Conservation (phyloP, 2,329 filamentous ascomycete species). For the Alternaria gaisen region DNA sequence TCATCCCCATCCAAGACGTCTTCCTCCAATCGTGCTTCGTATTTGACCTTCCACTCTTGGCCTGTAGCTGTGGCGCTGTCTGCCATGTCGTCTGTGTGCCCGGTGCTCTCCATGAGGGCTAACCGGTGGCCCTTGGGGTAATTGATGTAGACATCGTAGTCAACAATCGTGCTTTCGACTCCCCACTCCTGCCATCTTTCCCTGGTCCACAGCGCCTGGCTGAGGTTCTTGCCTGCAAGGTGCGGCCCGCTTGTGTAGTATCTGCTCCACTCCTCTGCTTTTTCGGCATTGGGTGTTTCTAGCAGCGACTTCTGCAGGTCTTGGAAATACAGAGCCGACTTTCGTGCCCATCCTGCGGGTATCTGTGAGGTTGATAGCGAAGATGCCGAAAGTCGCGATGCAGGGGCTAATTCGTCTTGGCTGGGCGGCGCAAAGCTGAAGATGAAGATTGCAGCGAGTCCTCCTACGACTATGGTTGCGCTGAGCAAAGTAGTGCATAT, state of each 20-base stretch:
- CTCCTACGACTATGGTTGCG: conserved; percentile 49
- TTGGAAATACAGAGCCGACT: conserved; percentile 61
- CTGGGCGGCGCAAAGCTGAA: conserved; percentile 49
- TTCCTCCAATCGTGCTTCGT: conserved; percentile 82
- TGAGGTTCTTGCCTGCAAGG: conserved; percentile 61
- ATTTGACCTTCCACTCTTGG: conserved; percentile 69
- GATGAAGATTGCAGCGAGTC: conserved; percentile 50
- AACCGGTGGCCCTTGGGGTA: conserved; percentile 60
- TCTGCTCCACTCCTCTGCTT: conserved; percentile 59
- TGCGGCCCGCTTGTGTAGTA: conserved; percentile 63
- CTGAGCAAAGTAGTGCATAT: conserved; percentile 69
- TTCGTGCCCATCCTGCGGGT: conserved; percentile 53
- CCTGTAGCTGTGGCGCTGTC: conserved; percentile 38
- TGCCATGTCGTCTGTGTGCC: conserved; percentile 64
- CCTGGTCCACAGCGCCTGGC: conserved; percentile 61
- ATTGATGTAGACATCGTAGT: conserved; percentile 62
- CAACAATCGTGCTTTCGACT: conserved; percentile 55
- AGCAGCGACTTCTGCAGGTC: conserved; percentile 64
- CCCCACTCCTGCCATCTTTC: conserved; percentile 61
- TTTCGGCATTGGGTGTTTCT: conserved; percentile 62
- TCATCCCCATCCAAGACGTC: conserved; percentile 84
- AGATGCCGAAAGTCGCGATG: conserved; percentile 13
- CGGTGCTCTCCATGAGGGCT: conserved; percentile 53
- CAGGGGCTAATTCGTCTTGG: conserved; percentile 35
- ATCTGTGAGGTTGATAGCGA: conserved; percentile 35